phyloP scores from a whole-genome alignment of 768 basidiomycete genomes.

The Tylopilus subfusipes region DNA sequence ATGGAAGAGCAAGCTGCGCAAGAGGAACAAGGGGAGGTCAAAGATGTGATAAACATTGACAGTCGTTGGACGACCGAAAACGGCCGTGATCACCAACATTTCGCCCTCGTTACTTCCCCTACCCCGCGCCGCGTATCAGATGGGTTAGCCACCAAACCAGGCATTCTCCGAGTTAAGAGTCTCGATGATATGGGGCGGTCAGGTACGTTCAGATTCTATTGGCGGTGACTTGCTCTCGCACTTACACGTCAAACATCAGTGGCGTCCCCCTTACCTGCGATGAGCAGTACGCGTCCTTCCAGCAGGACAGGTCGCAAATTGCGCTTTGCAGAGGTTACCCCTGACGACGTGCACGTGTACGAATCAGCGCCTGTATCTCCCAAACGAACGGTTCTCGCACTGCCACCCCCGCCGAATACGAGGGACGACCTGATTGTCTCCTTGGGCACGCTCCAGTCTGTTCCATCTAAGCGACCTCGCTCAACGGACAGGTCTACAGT shows the following conservation, averaged over 20 bases:
- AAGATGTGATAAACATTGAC: not conserved
- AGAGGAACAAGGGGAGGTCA: not conserved
- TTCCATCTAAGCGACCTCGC: conserved; percentile 11
- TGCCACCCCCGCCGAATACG: conserved; percentile 40
- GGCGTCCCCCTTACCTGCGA: conserved; percentile 43
- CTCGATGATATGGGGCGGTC: conserved; percentile 25
- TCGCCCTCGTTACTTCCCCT: conserved; percentile 6
- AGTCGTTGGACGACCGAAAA: not conserved
- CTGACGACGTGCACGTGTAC: conserved; percentile 77
- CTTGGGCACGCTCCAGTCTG: conserved; percentile 39
- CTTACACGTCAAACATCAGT: conserved; percentile 17
- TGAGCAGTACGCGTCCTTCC: conserved; percentile 56
- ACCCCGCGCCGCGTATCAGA: conserved; percentile 6
- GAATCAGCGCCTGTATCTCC: conserved; percentile 80
- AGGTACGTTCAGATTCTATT: conserved; percentile 7
- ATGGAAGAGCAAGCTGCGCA: not conserved
- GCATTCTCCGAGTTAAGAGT: conserved; percentile 30
- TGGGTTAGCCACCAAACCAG: conserved; percentile 18
- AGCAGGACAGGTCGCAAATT: conserved; percentile 51
- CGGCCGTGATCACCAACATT: not conserved
- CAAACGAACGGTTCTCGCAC: conserved; percentile 50
- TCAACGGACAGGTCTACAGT: not conserved
- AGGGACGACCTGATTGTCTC: conserved; percentile 31
- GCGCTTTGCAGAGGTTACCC: conserved; percentile 73
- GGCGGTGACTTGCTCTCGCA: not conserved